Evolutionary conservation across 1,284 basidiomycete genomes (phyloP), one percentile per base, ranked within the genome.

Genomic region (Melampsora americana): DNA sequence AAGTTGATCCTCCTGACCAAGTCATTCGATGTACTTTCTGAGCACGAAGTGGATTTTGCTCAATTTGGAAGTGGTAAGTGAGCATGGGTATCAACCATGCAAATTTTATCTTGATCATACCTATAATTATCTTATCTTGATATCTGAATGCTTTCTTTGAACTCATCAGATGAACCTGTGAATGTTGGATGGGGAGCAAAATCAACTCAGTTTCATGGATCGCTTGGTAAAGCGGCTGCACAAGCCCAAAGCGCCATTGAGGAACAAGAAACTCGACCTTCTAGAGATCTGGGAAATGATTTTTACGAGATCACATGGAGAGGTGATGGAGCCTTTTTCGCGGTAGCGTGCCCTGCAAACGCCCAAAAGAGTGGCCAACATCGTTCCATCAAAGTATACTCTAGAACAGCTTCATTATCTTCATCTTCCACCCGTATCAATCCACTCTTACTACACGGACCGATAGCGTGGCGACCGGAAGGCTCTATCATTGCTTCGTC

Each of bases 141-240:
- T 12, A 59, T 26, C 16, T 59, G 56, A 59, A 12, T 59, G 11
- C 11, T 48, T 39, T 23, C 35, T 66, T 30, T 66, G 23, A 14
- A 16, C 30, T 48, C 32, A 16, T 60, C 30, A 76, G 73, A 76
- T 64, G 35, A 76, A 42, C 73, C 66, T 5, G 66, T 76, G 26
- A 53, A 46, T 42, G 28, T 76, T 9, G 73, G 96, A 11, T 99
- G 96, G 96, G 96, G 96, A 39, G 92, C 92, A 4, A 96, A 95
- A 81, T 87, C 91, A 80, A 99, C 96, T 0, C 96, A 99, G 82
- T 99, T 99, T 82, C 95, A 98, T 80, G 96, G 96, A 16, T 95
- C 93, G 0, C 86, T 94, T 4, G 96, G 96, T 39, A 99, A 98
- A 83, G 85, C 88, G 11, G 92, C 92, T 4, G 92, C 92, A 0